Percentiles rank a stretch among this genome's conserved stretches.
phyloP scores from a whole-genome alignment of 164 flowering plant genomes.

The Houttuynia cordata region DNA sequence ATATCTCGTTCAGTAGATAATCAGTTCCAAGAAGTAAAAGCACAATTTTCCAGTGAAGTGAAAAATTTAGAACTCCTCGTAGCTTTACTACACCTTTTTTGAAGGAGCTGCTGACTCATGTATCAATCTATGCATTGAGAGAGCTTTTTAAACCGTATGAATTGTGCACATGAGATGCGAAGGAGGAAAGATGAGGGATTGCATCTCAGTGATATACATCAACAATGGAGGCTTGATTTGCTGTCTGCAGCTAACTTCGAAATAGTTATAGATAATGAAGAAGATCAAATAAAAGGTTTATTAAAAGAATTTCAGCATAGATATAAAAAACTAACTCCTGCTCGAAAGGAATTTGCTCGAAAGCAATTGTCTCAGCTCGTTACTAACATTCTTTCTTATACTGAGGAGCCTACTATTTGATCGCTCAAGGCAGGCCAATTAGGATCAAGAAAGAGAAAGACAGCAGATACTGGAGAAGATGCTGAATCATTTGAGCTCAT shows the following conservation, averaged over 20 bases:
- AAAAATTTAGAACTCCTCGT: slow-evolving; percentile 4
- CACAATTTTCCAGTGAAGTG: slow-evolving; percentile 2
- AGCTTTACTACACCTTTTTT: slow-evolving; percentile 4
- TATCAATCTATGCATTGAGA: slow-evolving; percentile 6
- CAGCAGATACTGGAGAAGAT: neutral
- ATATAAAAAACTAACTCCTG: neutral
- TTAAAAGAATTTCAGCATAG: neutral
- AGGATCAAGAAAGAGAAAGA: neutral
- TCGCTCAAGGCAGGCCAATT: neutral
- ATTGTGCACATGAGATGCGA: slow-evolving; percentile 3
- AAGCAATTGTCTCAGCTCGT: neutral
- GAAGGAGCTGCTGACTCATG: slow-evolving; percentile 1
- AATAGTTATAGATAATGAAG: neutral
- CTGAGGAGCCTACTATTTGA: neutral
- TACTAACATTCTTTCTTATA: too few species aligned
- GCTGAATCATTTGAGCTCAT: neutral
- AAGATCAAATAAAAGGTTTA: neutral
- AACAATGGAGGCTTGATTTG: slow-evolving; percentile 5
- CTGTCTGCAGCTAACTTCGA: neutral
- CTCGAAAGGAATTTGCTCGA: neutral
- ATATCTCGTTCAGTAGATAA: slow-evolving; percentile 6
- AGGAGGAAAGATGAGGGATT: neutral
- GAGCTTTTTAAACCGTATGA: slow-evolving; percentile 1
- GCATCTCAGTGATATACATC: slow-evolving; percentile 3
- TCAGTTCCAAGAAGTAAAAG: slow-evolving; percentile 7